These are phyloP conservation scores for Plasmopara muralis DNA, from an alignment of 352 stramenopile species.

Conservation along the genomic window DNA sequence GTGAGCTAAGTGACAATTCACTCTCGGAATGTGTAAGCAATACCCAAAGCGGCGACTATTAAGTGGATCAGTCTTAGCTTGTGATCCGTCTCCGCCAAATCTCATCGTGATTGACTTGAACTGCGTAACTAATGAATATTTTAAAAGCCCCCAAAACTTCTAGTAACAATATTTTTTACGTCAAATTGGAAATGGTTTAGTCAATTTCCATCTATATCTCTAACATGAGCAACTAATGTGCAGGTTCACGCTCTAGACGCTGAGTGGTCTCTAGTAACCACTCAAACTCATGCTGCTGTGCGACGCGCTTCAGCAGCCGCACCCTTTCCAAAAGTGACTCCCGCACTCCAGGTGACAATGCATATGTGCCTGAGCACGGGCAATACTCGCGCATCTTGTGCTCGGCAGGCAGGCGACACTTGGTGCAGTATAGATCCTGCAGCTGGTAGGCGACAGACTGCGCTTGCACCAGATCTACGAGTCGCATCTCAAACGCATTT, in stretches of 20 bases:
- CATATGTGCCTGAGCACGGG: slow-evolving; percentile 67
- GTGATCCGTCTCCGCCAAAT: too few species aligned
- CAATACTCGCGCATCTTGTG: slow-evolving; percentile 78
- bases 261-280: slow-evolving; percentile 68
- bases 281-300: slow-evolving; percentile 57
- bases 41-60: too few species aligned
- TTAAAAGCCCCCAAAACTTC: too few species aligned
- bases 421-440: slow-evolving; percentile 83
- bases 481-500: slow-evolving; percentile 81
- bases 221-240: slow-evolving; percentile 16
- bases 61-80: too few species aligned
- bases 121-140: too few species aligned
- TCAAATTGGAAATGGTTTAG: too few species aligned
- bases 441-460: slow-evolving; percentile 90
- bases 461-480: slow-evolving; percentile 87
- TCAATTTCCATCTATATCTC: too few species aligned
- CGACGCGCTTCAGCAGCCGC: slow-evolving; percentile 54
- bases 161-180: too few species aligned
- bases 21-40: too few species aligned
- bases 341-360: slow-evolving; percentile 24
- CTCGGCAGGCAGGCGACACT: slow-evolving; percentile 69
- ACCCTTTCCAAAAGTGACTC: slow-evolving; percentile 52
- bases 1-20: too few species aligned
- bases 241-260: slow-evolving; percentile 36
- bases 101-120: too few species aligned